Evolutionary conservation across 352 stramenopile genomes (phyloP).

Genomic region (Globisporangium takayamanum): DNA sequence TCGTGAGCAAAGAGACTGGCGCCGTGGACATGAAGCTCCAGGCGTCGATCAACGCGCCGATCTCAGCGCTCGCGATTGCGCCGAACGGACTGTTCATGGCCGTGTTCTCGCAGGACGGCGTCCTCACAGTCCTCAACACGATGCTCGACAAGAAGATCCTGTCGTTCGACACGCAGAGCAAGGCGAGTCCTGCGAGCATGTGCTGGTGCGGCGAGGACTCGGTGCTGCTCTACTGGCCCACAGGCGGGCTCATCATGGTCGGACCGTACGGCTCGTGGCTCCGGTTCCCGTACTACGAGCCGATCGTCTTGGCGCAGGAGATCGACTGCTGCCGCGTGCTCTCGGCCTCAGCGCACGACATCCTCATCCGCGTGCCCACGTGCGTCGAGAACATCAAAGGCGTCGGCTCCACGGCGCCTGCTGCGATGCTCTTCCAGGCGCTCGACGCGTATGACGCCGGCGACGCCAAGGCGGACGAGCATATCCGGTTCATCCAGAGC

Average conservation of each 20-base stretch:
- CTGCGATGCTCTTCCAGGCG: slow-evolving; percentile 88
- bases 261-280: slow-evolving; percentile 84
- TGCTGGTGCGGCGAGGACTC: slow-evolving; percentile 89
- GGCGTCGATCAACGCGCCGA: slow-evolving; percentile 76
- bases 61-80: slow-evolving; percentile 90
- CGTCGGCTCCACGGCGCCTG: slow-evolving; percentile 80
- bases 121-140: slow-evolving; percentile 94
- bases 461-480: slow-evolving; percentile 84
- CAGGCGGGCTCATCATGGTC: slow-evolving; percentile 76
- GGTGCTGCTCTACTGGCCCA: slow-evolving; percentile 85
- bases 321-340: slow-evolving; percentile 74
- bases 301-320: slow-evolving; percentile 61
- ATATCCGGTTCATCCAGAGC: slow-evolving; percentile 85
- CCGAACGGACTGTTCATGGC: slow-evolving; percentile 94
- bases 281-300: slow-evolving; percentile 76
- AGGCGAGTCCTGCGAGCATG: slow-evolving; percentile 65
- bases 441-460: slow-evolving; percentile 86
- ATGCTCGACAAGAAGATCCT: slow-evolving; percentile 94
- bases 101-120: slow-evolving; percentile 91
- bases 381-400: slow-evolving; percentile 84
- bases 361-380: slow-evolving; percentile 81
- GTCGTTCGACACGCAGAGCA: slow-evolving; percentile 85
- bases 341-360: slow-evolving; percentile 65
- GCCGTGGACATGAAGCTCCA: slow-evolving; percentile 81
- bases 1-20: slow-evolving; percentile 64